These are phyloP conservation scores for Tetracladium marchalianum DNA, from an alignment of 495 filamentous ascomycete species.

Conservation along the genomic window DNA sequence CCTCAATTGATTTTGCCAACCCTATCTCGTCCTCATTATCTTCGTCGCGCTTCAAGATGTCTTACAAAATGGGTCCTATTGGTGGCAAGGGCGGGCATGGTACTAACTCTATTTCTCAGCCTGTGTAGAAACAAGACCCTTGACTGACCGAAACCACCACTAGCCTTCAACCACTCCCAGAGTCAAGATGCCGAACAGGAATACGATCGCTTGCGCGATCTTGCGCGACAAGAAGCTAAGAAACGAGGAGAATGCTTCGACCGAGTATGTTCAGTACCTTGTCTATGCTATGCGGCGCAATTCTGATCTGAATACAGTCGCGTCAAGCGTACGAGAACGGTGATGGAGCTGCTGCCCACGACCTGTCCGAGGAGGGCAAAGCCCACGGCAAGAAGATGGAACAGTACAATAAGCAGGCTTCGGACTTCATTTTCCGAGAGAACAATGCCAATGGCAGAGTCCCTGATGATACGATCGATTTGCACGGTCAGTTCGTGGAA, in stretches of 20 bases:
- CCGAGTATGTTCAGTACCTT: slow-evolving; percentile 33
- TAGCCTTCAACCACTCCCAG: slow-evolving; percentile 75
- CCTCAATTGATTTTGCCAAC: too few species aligned
- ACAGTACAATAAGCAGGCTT: slow-evolving; percentile 76
- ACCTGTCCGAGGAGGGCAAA: slow-evolving; percentile 78
- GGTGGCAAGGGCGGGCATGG: too few species aligned
- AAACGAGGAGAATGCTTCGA: slow-evolving; percentile 70
- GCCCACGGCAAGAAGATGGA: slow-evolving; percentile 68
- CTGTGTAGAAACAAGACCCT: too few species aligned
- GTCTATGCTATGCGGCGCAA: neutral
- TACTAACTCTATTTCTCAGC: too few species aligned
- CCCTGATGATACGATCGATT: slow-evolving; percentile 73
- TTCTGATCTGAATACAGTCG: slow-evolving; percentile 35
- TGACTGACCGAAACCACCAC: too few species aligned
- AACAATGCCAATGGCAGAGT: slow-evolving; percentile 72
- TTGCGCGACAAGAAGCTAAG: slow-evolving; percentile 67
- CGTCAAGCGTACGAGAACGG: slow-evolving; percentile 72
- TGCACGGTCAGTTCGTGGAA: slow-evolving; percentile 88
- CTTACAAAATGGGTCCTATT: too few species aligned
- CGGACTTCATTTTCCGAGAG: slow-evolving; percentile 87
- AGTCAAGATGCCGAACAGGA: slow-evolving; percentile 64
- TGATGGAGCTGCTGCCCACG: slow-evolving; percentile 69
- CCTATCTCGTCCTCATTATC: too few species aligned
- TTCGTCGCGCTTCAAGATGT: too few species aligned
- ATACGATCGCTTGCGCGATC: slow-evolving; percentile 82